Evolutionary conservation across 768 basidiomycete species (phyloP), one percentile per base, ranked within the genome.

Genomic region (Cubamyces sp.): DNA sequence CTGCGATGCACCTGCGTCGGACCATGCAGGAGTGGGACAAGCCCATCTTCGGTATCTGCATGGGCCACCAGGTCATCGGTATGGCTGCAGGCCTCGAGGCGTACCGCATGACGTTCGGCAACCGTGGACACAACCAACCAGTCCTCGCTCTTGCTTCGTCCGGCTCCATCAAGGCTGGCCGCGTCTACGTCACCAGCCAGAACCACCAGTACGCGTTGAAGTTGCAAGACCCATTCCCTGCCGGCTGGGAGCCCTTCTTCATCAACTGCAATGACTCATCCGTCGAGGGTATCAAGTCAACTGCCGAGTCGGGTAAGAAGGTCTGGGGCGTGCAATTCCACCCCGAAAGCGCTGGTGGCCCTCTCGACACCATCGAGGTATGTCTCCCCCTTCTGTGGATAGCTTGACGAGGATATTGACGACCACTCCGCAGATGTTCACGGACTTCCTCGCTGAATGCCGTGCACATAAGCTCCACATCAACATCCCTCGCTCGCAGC

Each of bases 241-340:
- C 82, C 60, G 97, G 95, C 18, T 99, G 94, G 95, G 94, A 96
- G 68, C 96, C 96, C 0, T 98, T 96, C 84, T 99, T 99, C 82
- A 96, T 98, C 80, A 99, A 98, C 78, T 97, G 94, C 78, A 98
- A 98, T 71, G 96, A 98, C 77, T 98, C 96, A 16, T 97, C 94
- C 0, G 95, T 98, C 16, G 97, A 98, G 74, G 97, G 97, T 41
- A 97, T 98, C 82, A 98, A 95, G 77, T 96, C 94, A 18, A 97
- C 97, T 1, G 71, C 79, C 0, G 90, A 88, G 11, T 95, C 94
- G 23, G 94, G 94, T 56, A 94, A 89, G 79, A 88, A 87, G 65
- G 84, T 98, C 30, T 98, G 95, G 94, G 97, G 96, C 67, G 96
- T 98, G 21, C 97, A 99, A 72, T 99, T 98, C 87, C 97, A 99